Conservation (phyloP, 805 yeast species). For the Danielia oregonensis region DNA sequence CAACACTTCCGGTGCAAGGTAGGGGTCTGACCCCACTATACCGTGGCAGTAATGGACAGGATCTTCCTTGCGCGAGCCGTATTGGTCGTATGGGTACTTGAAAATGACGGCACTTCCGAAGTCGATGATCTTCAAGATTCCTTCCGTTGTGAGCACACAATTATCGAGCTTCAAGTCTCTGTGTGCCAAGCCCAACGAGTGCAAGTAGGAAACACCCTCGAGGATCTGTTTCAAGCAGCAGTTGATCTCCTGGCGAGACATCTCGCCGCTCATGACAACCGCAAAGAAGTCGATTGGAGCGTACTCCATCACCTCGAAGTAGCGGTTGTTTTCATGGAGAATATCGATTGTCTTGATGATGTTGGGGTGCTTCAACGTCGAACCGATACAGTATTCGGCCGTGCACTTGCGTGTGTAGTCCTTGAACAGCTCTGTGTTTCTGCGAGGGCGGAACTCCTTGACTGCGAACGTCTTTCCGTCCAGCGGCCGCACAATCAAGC, state of each 20-base stretch:
- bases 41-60: conserved; percentile 47
- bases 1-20: conserved; percentile 77
- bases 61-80: conserved; percentile 42
- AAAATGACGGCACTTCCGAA: conserved; percentile 84
- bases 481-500: conserved; percentile 60
- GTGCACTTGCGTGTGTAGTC: conserved; percentile 85
- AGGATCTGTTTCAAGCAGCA: conserved; percentile 75
- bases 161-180: conserved; percentile 80
- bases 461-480: conserved; percentile 78
- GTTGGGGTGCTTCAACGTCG: conserved; percentile 77
- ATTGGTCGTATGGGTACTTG: conserved; percentile 64
- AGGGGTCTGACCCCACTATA: conserved; percentile 83
- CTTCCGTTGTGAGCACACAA: conserved; percentile 71
- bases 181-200: conserved; percentile 76
- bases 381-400: conserved; percentile 85
- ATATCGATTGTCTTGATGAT: conserved; percentile 75
- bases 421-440: conserved; percentile 64
- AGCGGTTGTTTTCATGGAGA: conserved; percentile 67
- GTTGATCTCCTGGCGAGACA: conserved; percentile 77
- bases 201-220: conserved; percentile 70
- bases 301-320: conserved; percentile 90
- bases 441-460: conserved; percentile 72
- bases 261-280: conserved; percentile 80
- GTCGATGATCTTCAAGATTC: conserved; percentile 75
- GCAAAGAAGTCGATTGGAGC: conserved; percentile 85